Evolutionary conservation across 2,329 filamentous ascomycete genomes (phyloP), one percentile per base, ranked within the genome.

Genomic region (Pseudocercospora cruenta): DNA sequence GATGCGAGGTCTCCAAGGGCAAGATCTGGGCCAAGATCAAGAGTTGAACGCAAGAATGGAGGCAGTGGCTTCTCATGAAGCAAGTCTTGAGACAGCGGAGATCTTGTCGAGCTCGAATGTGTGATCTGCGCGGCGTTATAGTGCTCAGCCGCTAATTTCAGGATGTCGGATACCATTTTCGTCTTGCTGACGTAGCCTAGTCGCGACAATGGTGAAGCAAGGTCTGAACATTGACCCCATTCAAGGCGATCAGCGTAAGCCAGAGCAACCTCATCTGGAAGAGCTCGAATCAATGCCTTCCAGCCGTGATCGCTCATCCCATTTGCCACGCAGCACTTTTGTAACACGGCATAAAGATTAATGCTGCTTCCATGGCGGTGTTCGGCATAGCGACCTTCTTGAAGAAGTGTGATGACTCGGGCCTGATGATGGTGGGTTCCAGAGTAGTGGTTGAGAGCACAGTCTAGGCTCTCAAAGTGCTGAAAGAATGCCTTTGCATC

Each of bases 371-470:
- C 14, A 49, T 33, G 51, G 21, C 8, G n/a, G 3, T 24, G 36
- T 14, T 65, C 51, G 16, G 10, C 16, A 8, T 51, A 54, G 21
- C 58, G 45, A 14, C 63, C 63, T 58, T 61, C 63, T 65, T 65
- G 63, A 24, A 61, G 51, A 26, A 65, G 58, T 4, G 51, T 47
- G 6, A 33, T 49, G 0, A 62, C 39, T 33, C 58, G 59, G n/a
- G 49, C 58, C 33, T 65, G 63, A 31, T 65, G 58, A 22, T 60
- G 22, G 9, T 51, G 36, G 4, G 49, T 54, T 19, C 62, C 57
- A 43, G 60, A 31, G 24, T 54, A 58, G 9, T 60, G 21, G 31
- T 57, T 64, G 62, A 64, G 62, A 39, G 58, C 43, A 36, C 62
- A 64, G 7, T 31, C 51, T n/a, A 31, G 21, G 16, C 47, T 26